phyloP scores from a whole-genome alignment of 2,329 filamentous ascomycete species.

The Colletotrichum spaethianum region DNA sequence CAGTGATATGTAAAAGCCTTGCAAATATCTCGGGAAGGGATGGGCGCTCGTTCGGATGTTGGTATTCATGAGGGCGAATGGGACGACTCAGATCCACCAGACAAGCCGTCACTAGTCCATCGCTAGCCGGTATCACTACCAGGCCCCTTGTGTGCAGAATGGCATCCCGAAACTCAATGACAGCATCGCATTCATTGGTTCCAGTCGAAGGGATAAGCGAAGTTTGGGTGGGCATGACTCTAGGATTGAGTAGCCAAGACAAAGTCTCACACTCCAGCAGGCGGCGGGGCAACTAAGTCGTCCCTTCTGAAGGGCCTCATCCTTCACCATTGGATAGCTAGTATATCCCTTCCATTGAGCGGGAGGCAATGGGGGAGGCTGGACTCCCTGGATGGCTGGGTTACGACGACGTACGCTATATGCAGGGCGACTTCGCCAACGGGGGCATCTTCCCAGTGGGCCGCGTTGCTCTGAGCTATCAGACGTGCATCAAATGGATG shows the following conservation, averaged over 20 bases:
- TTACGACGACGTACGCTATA: not conserved
- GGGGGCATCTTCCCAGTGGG: not conserved
- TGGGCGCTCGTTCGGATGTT: not conserved
- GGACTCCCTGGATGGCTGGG: constrained; percentile 36
- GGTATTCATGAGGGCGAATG: constrained; percentile 10
- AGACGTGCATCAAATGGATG: not conserved
- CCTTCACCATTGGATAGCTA: constrained; percentile 5
- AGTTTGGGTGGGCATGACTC: constrained; percentile 7
- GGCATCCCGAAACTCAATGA: constrained; percentile 17
- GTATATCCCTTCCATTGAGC: constrained; percentile 27
- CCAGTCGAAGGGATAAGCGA: constrained; percentile 31
- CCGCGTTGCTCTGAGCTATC: not conserved
- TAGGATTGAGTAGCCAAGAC: constrained; percentile 27
- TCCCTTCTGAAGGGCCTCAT: not conserved
- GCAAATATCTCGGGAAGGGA: constrained; percentile 23
- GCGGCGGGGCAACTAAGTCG: constrained; percentile 14
- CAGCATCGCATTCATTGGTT: constrained; percentile 27
- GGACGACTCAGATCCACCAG: constrained; percentile 18
- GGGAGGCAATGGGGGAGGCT: constrained; percentile 23
- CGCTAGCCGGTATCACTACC: constrained; percentile 31
- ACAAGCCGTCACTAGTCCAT: constrained; percentile 31
- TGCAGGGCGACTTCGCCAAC: constrained; percentile 5
- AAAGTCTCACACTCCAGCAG: constrained; percentile 30
- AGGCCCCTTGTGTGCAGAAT: constrained; percentile 34
- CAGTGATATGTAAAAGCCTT: constrained; percentile 24